phyloP scores from a whole-genome alignment of 2,329 filamentous ascomycete species.

The Zasmidium citrigriseum region DNA sequence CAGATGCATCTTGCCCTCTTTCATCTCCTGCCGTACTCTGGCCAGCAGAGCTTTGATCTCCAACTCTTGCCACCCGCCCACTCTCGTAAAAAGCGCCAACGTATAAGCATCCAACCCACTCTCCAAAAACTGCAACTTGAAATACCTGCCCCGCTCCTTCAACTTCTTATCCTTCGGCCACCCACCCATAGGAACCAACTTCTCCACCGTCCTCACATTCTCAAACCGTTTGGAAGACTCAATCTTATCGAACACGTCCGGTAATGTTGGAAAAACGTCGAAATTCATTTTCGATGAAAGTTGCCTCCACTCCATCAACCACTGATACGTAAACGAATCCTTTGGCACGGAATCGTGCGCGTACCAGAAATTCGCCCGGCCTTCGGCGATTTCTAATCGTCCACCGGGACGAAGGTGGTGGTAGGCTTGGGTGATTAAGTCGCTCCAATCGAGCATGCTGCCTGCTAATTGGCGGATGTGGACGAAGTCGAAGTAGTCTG shows the following conservation, averaged over 20 bases:
- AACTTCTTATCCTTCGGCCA: neutral
- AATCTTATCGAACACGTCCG: neutral
- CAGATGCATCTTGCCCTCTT: neutral
- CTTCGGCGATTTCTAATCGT: constrained; percentile 11
- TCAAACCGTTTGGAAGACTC: neutral
- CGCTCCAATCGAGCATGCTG: constrained; percentile 46
- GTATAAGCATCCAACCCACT: constrained; percentile 1
- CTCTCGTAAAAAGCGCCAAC: neutral
- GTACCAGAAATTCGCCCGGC: constrained; percentile 10
- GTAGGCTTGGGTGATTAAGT: constrained; percentile 9
- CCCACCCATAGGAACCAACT: constrained; percentile 40
- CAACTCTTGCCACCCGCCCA: neutral
- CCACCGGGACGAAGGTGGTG: constrained; percentile 12
- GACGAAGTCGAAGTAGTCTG: constrained; percentile 29
- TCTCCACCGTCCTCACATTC: constrained; percentile 6
- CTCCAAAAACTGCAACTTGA: neutral
- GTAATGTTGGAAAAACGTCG: constrained; percentile 7
- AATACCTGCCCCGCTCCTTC: neutral
- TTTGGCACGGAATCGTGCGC: constrained; percentile 1
- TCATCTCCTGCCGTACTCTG: neutral
- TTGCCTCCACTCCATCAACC: constrained; percentile 12
- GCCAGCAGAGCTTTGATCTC: constrained; percentile 1
- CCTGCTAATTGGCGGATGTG: constrained; percentile 50
- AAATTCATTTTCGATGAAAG: constrained; percentile 4
- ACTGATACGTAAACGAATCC: constrained; percentile 6